Conservation (phyloP, 495 filamentous ascomycete species). For the Penicillium roqueforti region DNA sequence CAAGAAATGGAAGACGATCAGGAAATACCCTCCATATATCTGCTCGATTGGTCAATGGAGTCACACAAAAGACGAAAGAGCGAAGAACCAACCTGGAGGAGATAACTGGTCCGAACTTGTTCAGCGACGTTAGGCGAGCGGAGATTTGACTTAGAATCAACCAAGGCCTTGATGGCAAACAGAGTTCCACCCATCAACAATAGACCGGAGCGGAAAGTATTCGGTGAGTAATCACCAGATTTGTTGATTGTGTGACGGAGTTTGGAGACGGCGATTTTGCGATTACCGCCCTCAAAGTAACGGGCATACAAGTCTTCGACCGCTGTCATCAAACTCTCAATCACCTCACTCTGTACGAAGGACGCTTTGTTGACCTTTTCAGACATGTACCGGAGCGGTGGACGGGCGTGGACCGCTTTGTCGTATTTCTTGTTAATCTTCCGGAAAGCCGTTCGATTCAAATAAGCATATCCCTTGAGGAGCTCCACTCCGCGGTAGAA, state of each 20-base stretch:
- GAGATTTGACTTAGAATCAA: slow-evolving; percentile 58
- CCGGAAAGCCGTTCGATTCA: slow-evolving; percentile 89
- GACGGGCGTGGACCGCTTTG: slow-evolving; percentile 75
- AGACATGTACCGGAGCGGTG: slow-evolving; percentile 77
- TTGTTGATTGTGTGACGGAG: slow-evolving; percentile 64
- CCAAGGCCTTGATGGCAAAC: slow-evolving; percentile 69
- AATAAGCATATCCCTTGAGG: slow-evolving; percentile 79
- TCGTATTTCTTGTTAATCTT: slow-evolving; percentile 99
- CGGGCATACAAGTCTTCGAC: slow-evolving; percentile 89
- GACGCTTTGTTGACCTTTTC: slow-evolving; percentile 87
- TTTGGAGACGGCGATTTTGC: slow-evolving; percentile 83
- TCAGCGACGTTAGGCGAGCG: slow-evolving; percentile 42
- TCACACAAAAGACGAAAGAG: background rate
- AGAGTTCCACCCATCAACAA: slow-evolving; percentile 68
- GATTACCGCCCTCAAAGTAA: slow-evolving; percentile 87
- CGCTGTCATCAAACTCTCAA: slow-evolving; percentile 69
- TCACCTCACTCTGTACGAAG: slow-evolving; percentile 80
- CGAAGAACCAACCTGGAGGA: slow-evolving; percentile 57
- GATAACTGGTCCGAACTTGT: slow-evolving; percentile 59
- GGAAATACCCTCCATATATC: slow-evolving; percentile 83
- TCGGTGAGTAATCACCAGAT: slow-evolving; percentile 64
- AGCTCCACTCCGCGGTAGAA: slow-evolving; percentile 90
- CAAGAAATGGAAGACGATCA: slow-evolving; percentile 66
- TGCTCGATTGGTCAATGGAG: slow-evolving; percentile 40
- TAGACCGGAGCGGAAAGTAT: slow-evolving; percentile 76